Conservation (phyloP, 1,284 basidiomycete genomes). For the Papiliotrema laurentii region DNA sequence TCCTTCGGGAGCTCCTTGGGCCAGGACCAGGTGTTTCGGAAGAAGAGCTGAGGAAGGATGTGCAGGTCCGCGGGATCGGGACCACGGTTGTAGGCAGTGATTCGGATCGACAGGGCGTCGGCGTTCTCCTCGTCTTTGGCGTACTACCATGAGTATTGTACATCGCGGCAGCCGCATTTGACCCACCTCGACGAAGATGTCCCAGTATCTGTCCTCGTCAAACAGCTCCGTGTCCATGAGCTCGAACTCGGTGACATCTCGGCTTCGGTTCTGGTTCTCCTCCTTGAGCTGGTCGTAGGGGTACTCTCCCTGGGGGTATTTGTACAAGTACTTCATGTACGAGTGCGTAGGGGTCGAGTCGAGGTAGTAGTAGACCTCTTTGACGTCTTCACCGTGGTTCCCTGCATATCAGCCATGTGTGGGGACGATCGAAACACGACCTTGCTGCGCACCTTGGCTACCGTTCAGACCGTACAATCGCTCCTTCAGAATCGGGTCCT, state of each 20-base stretch:
- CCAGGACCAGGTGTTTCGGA: slow-evolving; percentile 99
- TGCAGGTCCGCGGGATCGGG: slow-evolving; percentile 94
- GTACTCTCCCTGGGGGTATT: slow-evolving; percentile 87
- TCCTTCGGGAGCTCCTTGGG: slow-evolving; percentile 70
- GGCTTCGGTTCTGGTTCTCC: slow-evolving; percentile 75
- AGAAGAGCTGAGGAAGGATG: slow-evolving; percentile 92
- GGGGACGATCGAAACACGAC: background rate
- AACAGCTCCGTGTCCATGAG: slow-evolving; percentile 88
- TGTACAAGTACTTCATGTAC: slow-evolving; percentile 99
- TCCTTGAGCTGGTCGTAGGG: slow-evolving; percentile 90
- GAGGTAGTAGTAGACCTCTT: slow-evolving; percentile 97
- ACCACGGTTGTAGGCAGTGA: slow-evolving; percentile 94
- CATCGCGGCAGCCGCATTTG: background rate
- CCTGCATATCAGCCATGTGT: slow-evolving; percentile 53
- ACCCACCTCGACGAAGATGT: slow-evolving; percentile 86
- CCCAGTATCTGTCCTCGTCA: slow-evolving; percentile 94
- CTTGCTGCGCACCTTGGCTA: slow-evolving; percentile 59
- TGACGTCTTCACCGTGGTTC: slow-evolving; percentile 98
- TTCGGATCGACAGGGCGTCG: slow-evolving; percentile 83
- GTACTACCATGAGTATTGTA: slow-evolving; percentile 58
- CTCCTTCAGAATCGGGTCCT: slow-evolving; percentile 94
- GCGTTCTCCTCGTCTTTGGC: slow-evolving; percentile 93
- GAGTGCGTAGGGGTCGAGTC: slow-evolving; percentile 97
- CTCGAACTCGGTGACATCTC: slow-evolving; percentile 88
- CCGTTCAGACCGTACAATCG: slow-evolving; percentile 90